A percentile compares a stretch with the other conserved stretches of the same genome.
phyloP scores from a whole-genome alignment of 1,284 basidiomycete genomes.

The Cutaneotrichosporon daszewskae region DNA sequence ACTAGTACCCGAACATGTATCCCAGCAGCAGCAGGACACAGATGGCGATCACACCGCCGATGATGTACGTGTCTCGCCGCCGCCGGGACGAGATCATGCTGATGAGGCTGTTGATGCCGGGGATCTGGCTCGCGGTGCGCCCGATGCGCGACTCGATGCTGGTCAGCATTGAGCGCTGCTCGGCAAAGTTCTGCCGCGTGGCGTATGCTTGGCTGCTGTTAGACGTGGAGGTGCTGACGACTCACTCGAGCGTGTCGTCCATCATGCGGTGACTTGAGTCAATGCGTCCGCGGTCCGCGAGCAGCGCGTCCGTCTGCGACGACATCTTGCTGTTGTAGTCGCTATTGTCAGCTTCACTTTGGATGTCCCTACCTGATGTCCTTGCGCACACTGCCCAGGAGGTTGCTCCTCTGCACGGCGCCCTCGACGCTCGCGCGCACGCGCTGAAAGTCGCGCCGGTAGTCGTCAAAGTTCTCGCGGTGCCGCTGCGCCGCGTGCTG shows the following conservation, averaged over 20 bases:
- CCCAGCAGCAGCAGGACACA: constrained; percentile 73
- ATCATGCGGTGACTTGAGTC: constrained; percentile 93
- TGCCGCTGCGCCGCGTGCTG: constrained; percentile 84
- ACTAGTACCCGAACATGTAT: constrained; percentile 59
- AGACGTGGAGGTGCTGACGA: no score
- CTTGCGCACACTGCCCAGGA: constrained; percentile 85
- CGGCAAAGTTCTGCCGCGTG: constrained; percentile 87
- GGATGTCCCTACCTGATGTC: constrained; percentile 91
- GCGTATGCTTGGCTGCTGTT: constrained; percentile 84
- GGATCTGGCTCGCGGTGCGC: constrained; percentile 75
- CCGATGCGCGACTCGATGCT: constrained; percentile 78
- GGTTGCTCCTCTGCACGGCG: constrained; percentile 76
- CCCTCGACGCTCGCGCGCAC: constrained; percentile 79
- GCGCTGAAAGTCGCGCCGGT: constrained; percentile 70
- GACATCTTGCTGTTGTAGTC: constrained; percentile 67
- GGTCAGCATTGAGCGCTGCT: constrained; percentile 68
- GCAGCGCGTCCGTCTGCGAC: constrained; percentile 74
- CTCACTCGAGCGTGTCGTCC: constrained; percentile 82
- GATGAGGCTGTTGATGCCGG: constrained; percentile 86
- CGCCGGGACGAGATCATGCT: constrained; percentile 87
- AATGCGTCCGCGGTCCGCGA: constrained; percentile 80
- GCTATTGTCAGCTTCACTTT: constrained; percentile 37
- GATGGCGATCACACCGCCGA: constrained; percentile 79
- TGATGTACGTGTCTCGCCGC: constrained; percentile 80
- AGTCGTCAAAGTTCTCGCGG: constrained; percentile 82